Base-by-base conservation (phyloP, 225 moss, liverwort and hornwort species). In the Thuidium tamariscinum region DNA sequence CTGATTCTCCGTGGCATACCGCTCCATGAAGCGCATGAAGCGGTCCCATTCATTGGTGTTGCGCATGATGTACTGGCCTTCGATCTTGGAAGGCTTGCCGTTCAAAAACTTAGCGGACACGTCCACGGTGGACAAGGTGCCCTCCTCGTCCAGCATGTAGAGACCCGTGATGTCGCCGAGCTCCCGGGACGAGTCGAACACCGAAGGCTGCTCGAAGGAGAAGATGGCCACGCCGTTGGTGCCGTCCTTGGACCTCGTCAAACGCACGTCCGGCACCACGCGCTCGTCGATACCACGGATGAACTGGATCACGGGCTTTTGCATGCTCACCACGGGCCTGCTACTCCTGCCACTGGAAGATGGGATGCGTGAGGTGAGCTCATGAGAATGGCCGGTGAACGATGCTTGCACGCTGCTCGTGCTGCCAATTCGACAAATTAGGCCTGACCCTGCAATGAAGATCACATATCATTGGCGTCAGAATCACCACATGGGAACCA, bases 21-120 rank as follows among this genome's bases (percentile, higher is more conserved):
- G 95, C 92, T 99, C 99, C 99, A 99, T 99, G 89, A 99, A 99
- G 75, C 99, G 96, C 99, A 99, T 99, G 86, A 97, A 99, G 39
- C 99, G 94, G 89, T 99, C 97, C 99, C 99, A 99, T 76, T 99
- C 99, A 66, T 80, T 93, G 59, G 87, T 88, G 85, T 94, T 99
- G 69, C 99, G 97, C 99, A 99, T 99, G 44, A 97, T 87, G 87
- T 99, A 99, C 55, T 92, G 87, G 48, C 96, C 95, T 89, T 96
- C 97, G 82, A 99, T 95, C 91, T 91, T 94, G 20, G 96, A 92
- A 25, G 99, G 99, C 56, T 99, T 97, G 41, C 99, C 99, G 63
- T 97, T 99, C 26, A 97, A 79, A 82, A 99, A 99, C 82, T 95
- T 97, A n/a, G 99, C 99, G 83, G 95, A 97, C 9, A 99, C 99